Evolutionary conservation across 1,139 yeast species (phyloP).

Genomic region (Taphrina deformans): DNA sequence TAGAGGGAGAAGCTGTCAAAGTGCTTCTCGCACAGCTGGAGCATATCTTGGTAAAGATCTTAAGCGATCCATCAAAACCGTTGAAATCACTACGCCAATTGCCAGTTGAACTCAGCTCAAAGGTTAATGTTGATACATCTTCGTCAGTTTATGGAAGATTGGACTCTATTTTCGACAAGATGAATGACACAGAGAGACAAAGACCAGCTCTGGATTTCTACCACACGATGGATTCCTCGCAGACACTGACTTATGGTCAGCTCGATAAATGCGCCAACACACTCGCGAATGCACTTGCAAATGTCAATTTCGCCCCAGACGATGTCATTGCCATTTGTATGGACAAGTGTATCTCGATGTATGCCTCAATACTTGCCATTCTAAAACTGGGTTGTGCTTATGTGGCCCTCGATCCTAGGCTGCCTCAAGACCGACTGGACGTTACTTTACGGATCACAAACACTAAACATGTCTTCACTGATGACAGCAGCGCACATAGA

Average conservation of each 20-base stretch:
- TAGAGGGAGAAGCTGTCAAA: not conserved
- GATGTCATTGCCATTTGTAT: conserved; percentile 35
- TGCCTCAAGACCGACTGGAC: conserved; percentile 36
- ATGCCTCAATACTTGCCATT: conserved; percentile 38
- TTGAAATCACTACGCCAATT: not conserved
- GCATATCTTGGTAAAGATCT: not conserved
- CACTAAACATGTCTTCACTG: conserved; percentile 7
- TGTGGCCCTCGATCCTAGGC: conserved; percentile 37
- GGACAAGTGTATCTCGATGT: conserved; percentile 37
- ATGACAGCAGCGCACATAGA: not conserved
- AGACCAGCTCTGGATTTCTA: conserved; percentile 25
- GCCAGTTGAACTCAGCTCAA: not conserved
- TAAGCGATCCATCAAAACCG: not conserved
- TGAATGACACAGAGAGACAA: not conserved
- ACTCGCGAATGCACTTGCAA: conserved; percentile 20
- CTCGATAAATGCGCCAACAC: conserved; percentile 6
- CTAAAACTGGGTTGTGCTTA: conserved; percentile 39
- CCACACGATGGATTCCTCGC: not conserved
- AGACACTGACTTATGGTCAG: conserved; percentile 27
- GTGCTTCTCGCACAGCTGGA: conserved; percentile 11
- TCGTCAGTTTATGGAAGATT: conserved; percentile 1
- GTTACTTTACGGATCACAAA: conserved; percentile 12
- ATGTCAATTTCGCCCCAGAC: conserved; percentile 21
- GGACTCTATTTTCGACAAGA: conserved; percentile 4
- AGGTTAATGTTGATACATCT: not conserved